phyloP scores from a whole-genome alignment of 495 filamentous ascomycete species.

The Thermothielavioides terrestris region DNA sequence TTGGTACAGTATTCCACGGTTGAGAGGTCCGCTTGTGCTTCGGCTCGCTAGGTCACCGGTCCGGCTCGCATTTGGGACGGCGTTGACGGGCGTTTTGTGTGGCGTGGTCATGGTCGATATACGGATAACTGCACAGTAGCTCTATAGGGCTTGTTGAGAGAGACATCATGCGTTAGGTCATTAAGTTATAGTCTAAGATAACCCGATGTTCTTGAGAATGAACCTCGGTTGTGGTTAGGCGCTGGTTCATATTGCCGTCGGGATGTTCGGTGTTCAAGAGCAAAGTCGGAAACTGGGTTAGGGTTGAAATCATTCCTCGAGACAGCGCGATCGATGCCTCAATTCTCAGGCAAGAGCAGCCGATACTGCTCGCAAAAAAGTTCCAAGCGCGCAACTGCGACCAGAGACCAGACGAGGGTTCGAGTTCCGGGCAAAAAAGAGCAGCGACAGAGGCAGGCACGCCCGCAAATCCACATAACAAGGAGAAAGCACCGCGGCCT shows the following conservation, averaged over 20 bases:
- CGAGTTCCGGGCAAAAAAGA: conserved; percentile 12
- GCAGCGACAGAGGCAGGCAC: conserved; percentile 10
- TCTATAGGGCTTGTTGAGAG: too few relatives aligned
- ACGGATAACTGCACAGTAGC: too few relatives aligned
- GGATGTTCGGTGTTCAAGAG: too few relatives aligned
- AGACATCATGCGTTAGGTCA: too few relatives aligned
- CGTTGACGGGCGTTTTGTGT: not conserved
- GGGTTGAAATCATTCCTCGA: not conserved
- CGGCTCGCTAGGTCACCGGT: too few relatives aligned
- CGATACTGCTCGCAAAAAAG: conserved; percentile 11
- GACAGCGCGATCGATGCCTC: conserved; percentile 5
- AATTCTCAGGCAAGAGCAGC: conserved; percentile 13
- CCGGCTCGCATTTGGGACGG: conserved; percentile 1
- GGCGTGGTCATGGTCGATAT: not conserved
- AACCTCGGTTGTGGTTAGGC: too few relatives aligned
- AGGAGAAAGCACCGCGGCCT: too few relatives aligned
- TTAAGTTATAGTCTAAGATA: too few relatives aligned
- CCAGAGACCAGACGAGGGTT: too few relatives aligned
- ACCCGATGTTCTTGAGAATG: too few relatives aligned
- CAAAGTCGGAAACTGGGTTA: conserved; percentile 6
- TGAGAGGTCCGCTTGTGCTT: conserved; percentile 1
- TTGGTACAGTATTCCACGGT: not conserved
- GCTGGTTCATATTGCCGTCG: too few relatives aligned
- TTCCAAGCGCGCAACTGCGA: conserved; percentile 2
- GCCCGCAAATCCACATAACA: not conserved